Conservation (phyloP, 495 filamentous ascomycete species). For the Hypoxylon subgilvum region DNA sequence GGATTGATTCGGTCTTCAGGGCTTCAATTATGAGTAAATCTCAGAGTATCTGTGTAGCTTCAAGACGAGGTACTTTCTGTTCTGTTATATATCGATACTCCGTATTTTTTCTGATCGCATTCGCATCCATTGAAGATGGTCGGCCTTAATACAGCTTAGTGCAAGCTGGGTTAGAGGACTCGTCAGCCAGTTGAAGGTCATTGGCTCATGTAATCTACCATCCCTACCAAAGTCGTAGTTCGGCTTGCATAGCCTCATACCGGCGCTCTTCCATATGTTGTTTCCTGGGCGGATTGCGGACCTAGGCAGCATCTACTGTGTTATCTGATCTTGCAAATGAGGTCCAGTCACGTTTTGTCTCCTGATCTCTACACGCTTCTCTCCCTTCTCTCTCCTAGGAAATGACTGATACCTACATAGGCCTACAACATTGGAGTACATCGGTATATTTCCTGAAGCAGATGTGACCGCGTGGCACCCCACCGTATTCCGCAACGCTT, state of each 20-base stretch:
- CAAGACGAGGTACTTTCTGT: too few species aligned
- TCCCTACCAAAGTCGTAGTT: too few species aligned
- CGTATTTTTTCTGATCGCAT: constrained; percentile 7
- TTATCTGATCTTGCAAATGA: too few species aligned
- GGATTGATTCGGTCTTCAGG: too few species aligned
- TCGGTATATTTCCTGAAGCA: constrained; percentile 20
- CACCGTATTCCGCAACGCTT: constrained; percentile 16
- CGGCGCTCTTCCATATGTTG: neutral
- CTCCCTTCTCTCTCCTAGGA: neutral
- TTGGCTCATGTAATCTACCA: constrained; percentile 28
- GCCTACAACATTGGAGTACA: constrained; percentile 13
- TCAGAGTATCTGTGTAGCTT: too few species aligned
- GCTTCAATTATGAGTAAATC: too few species aligned
- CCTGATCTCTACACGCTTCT: too few species aligned
- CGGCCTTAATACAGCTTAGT: constrained; percentile 14
- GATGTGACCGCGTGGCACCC: constrained; percentile 32
- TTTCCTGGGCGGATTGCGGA: too few species aligned
- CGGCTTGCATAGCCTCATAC: too few species aligned
- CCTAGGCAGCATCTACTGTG: too few species aligned
- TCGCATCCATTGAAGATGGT: constrained; percentile 23
- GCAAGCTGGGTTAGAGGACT: constrained; percentile 40
- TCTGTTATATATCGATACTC: constrained; percentile 5
- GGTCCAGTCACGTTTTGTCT: too few species aligned
- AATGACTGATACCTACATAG: neutral
- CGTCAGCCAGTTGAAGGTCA: constrained; percentile 45